These are phyloP conservation scores for Aspergillus novoparasiticus DNA, from an alignment of 2,329 filamentous ascomycete species.

Conservation along the genomic window DNA sequence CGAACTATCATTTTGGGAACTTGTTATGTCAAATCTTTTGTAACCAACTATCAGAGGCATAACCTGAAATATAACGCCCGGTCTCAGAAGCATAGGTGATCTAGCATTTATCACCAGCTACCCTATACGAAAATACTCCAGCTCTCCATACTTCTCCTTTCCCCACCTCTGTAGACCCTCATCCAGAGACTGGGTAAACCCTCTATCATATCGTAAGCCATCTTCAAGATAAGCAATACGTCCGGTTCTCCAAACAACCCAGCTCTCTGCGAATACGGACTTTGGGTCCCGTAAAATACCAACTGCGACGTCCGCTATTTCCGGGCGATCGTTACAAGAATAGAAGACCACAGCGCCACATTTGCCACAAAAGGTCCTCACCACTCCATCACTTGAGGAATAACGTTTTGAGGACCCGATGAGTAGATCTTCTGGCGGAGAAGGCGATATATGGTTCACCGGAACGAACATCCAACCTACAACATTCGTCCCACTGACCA, in stretches of 20 bases:
- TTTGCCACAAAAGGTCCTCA: constrained; percentile 47
- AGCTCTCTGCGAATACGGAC: constrained; percentile 45
- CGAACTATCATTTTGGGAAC: too few species aligned
- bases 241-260: constrained; percentile 46
- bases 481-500: constrained; percentile 43
- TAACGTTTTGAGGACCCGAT: constrained; percentile 47
- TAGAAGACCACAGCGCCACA: constrained; percentile 52
- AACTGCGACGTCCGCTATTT: constrained; percentile 46
- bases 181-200: constrained; percentile 20
- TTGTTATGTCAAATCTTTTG: too few species aligned
- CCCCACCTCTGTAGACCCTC: constrained; percentile 27
- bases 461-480: constrained; percentile 48
- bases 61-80: accelerated
- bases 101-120: not conserved
- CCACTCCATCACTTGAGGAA: constrained; percentile 37
- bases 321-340: constrained; percentile 34
- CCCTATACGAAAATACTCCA: not conserved
- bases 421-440: constrained; percentile 15
- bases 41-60: too few species aligned
- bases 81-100: too few species aligned
- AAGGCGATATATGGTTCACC: constrained; percentile 35
- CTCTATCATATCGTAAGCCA: constrained; percentile 25
- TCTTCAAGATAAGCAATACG: constrained; percentile 24
- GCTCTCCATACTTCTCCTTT: not conserved
- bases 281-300: constrained; percentile 43